Evolutionary conservation across 345 rosid genomes (phyloP).

Genomic region (Clarkia xantiana): DNA sequence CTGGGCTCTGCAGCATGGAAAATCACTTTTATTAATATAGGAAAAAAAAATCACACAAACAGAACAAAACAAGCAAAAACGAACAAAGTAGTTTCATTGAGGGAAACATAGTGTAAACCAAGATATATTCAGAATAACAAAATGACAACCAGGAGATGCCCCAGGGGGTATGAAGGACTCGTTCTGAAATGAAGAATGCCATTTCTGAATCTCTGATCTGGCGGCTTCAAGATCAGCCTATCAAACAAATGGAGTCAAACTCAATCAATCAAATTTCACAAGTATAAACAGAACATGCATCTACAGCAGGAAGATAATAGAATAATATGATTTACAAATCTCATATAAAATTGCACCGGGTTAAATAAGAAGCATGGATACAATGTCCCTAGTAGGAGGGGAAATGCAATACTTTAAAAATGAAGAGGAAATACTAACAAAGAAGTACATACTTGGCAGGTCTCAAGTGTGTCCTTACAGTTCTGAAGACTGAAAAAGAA

Average conservation of each 20-base stretch:
- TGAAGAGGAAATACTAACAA: conserved; percentile 1
- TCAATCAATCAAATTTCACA: not conserved
- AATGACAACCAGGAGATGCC: conserved; percentile 59
- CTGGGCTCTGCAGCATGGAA: conserved; percentile 47
- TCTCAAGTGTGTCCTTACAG: conserved; percentile 56
- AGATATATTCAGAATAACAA: not conserved
- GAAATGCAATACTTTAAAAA: not conserved
- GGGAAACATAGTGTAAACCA: conserved; percentile 4
- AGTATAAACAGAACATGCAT: no score
- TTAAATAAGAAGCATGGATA: no score
- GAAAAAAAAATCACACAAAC: no score
- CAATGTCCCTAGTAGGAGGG: no score
- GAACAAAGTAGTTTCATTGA: not conserved
- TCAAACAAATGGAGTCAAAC: not conserved
- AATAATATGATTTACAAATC: no score
- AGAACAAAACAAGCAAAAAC: no score
- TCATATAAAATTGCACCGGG: no score
- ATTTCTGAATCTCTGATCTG: conserved; percentile 59
- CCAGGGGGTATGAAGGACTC: conserved; percentile 56
- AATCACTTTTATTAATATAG: conserved; percentile 2
- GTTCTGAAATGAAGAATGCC: conserved; percentile 75
- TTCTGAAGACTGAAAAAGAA: conserved; percentile 57
- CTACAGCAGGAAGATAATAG: no score
- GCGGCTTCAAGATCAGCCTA: conserved; percentile 73
- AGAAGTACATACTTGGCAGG: conserved; percentile 51